Percentiles rank a stretch among this genome's conserved stretches.
Conservation (phyloP, 441 rosid genomes). For the Gossypium lobatum region DNA sequence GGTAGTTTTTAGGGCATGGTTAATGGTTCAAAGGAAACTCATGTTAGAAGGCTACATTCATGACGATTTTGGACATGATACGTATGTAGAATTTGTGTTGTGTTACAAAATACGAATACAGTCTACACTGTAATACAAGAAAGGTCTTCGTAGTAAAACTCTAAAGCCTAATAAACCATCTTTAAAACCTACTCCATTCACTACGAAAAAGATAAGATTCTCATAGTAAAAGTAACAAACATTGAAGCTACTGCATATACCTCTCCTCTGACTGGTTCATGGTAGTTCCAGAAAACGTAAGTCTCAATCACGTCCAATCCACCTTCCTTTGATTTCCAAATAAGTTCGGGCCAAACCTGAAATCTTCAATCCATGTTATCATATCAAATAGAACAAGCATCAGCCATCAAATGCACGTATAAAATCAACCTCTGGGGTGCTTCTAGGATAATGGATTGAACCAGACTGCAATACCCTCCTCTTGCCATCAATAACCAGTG, state of each 20-base stretch:
- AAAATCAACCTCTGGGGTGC: constrained; percentile 45
- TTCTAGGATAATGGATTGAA: constrained; percentile 57
- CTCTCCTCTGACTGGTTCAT: constrained; percentile 64
- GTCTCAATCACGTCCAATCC: constrained; percentile 67
- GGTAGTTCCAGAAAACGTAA: constrained; percentile 67
- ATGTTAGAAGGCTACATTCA: background rate
- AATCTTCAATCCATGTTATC: constrained; percentile 5
- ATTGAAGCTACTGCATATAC: constrained; percentile 22
- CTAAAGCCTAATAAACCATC: background rate
- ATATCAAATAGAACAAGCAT: background rate
- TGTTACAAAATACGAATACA: background rate
- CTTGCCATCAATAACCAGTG: constrained; percentile 55
- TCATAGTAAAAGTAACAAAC: background rate
- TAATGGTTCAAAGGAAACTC: background rate
- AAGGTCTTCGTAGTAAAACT: background rate
- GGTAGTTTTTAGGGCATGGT: background rate
- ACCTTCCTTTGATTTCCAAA: constrained; percentile 60
- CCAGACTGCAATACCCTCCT: constrained; percentile 61
- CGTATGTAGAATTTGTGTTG: background rate
- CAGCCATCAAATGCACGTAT: background rate
- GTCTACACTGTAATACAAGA: background rate
- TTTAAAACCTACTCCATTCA: background rate
- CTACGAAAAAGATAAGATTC: background rate
- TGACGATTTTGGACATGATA: background rate
- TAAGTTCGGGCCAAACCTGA: constrained; percentile 65